phyloP scores from a whole-genome alignment of 306 rosid genomes.

The Castanea sativa region DNA sequence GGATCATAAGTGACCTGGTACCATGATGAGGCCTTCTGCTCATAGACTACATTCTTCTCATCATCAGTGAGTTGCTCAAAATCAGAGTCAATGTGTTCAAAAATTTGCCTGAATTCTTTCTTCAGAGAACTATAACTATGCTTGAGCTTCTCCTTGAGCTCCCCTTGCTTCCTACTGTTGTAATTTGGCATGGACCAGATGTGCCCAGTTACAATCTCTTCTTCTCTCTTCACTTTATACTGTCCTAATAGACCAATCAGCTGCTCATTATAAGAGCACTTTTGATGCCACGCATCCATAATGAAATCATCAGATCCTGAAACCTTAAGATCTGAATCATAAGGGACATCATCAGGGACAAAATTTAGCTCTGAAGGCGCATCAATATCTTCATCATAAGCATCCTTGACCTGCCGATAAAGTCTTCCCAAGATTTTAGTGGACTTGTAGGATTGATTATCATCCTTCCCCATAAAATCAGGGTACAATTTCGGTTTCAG shows the following conservation, averaged over 20 bases:
- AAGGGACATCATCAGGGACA: constrained; percentile 36
- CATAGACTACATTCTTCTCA: constrained; percentile 56
- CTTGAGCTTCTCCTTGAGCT: constrained; percentile 87
- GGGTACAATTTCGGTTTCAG: constrained; percentile 83
- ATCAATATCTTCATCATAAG: constrained; percentile 46
- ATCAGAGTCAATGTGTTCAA: constrained; percentile 49
- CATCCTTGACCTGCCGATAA: constrained; percentile 58
- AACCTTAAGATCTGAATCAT: constrained; percentile 60
- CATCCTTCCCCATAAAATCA: constrained; percentile 87
- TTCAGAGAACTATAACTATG: constrained; percentile 72
- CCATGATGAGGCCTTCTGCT: constrained; percentile 85
- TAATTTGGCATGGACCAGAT: constrained; percentile 93
- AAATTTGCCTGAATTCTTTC: constrained; percentile 71
- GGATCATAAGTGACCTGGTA: constrained; percentile 87
- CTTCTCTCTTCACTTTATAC: constrained; percentile 77
- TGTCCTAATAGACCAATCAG: constrained; percentile 64
- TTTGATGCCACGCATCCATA: constrained; percentile 62
- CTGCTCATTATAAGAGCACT: constrained; percentile 73
- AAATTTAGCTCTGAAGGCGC: constrained; percentile 30
- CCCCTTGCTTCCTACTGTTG: constrained; percentile 82
- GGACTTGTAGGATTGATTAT: constrained; percentile 62
- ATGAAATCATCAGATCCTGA: constrained; percentile 58
- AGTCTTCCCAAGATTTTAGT: constrained; percentile 76
- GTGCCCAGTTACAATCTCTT: constrained; percentile 84
- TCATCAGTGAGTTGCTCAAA: constrained; percentile 52